Percentiles rank a stretch among this genome's conserved stretches.
Conservation (phyloP, 2,329 filamentous ascomycete species). For the Sarocladium kiliense region DNA sequence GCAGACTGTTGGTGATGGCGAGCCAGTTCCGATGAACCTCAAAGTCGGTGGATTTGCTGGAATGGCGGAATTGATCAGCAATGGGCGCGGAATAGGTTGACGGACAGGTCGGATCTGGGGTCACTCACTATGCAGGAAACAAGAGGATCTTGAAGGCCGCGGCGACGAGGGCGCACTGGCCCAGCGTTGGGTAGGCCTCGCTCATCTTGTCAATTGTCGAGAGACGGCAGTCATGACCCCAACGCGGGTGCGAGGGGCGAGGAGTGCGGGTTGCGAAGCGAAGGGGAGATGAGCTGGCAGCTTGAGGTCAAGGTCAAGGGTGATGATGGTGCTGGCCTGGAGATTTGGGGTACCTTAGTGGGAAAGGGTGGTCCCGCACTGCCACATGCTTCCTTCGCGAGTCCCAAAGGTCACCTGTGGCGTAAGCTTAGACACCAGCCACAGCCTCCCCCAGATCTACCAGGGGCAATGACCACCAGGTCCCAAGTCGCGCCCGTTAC, state of each 20-base stretch:
- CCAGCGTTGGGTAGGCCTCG: conserved; percentile 78
- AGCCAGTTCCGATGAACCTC: conserved; percentile 99
- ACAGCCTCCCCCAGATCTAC: background rate
- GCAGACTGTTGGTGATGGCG: conserved; percentile 86
- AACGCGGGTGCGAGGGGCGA: background rate
- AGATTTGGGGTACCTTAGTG: background rate
- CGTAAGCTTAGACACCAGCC: conserved; percentile 4
- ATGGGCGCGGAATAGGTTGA: background rate
- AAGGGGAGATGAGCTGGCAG: background rate
- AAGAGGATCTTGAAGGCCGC: conserved; percentile 87
- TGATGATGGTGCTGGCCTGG: background rate
- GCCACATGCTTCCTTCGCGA: background rate
- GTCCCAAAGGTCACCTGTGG: background rate
- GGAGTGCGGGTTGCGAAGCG: background rate
- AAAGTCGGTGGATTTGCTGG: conserved; percentile 96
- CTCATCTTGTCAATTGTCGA: conserved; percentile 50
- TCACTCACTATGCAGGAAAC: conserved; percentile 85
- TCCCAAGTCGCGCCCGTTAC: background rate
- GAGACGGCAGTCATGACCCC: background rate
- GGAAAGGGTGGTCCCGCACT: background rate
- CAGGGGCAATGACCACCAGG: background rate
- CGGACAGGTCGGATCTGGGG: background rate
- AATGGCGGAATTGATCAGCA: conserved; percentile 1
- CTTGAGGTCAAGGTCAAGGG: background rate
- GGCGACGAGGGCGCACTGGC: conserved; percentile 81